phyloP scores from a whole-genome alignment of 2,329 filamentous ascomycete species.

The Talaromyces sp. region DNA sequence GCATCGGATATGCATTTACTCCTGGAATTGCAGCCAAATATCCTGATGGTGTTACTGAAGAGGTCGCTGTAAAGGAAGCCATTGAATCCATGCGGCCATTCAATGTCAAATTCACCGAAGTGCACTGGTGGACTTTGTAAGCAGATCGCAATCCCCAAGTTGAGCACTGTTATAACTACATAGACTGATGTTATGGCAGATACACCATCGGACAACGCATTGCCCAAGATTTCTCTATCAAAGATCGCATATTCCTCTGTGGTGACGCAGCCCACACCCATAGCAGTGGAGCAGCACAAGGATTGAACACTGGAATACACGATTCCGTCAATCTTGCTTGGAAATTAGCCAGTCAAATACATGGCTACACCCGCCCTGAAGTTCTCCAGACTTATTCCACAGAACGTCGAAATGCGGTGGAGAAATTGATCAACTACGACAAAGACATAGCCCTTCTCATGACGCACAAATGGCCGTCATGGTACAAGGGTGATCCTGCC shows the following conservation, averaged over 20 bases:
- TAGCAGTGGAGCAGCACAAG: constrained; percentile 23
- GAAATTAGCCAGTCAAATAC: constrained; percentile 49
- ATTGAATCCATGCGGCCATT: constrained; percentile 25
- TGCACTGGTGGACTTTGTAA: constrained; percentile 26
- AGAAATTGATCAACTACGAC: constrained; percentile 35
- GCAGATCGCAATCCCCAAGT: neutral
- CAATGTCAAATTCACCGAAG: constrained; percentile 24
- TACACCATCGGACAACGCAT: constrained; percentile 46
- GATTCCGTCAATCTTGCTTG: constrained; percentile 58
- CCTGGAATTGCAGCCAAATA: constrained; percentile 24
- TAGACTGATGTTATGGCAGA: constrained; percentile 25
- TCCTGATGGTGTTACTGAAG: constrained; percentile 18
- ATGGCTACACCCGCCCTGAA: constrained; percentile 42
- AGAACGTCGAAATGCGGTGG: constrained; percentile 33
- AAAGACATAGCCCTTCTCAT: constrained; percentile 15
- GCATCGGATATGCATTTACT: constrained; percentile 26
- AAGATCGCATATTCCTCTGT: constrained; percentile 30
- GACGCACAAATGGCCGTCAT: constrained; percentile 33
- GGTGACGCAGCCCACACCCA: constrained; percentile 24
- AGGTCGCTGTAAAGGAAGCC: constrained; percentile 26
- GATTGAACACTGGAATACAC: constrained; percentile 47
- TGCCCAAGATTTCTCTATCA: constrained; percentile 39
- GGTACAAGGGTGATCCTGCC: constrained; percentile 32
- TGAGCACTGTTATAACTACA: neutral
- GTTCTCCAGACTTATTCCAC: constrained; percentile 31